Conservation (phyloP, 352 stramenopile species). For the Globisporangium viniferum region DNA sequence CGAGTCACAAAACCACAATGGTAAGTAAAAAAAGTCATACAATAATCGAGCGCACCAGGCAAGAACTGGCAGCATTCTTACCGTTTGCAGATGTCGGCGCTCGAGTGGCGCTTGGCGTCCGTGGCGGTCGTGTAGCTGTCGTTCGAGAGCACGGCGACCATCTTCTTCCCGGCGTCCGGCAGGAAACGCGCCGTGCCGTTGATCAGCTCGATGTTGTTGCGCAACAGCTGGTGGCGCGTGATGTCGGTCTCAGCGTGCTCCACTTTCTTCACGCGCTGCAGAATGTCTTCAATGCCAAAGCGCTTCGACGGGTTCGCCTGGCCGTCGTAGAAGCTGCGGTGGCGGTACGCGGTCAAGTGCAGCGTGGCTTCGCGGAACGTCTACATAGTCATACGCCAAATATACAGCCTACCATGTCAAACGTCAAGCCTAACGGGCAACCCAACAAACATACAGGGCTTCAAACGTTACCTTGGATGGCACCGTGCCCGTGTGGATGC, state of each 20-base stretch:
- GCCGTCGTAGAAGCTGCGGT: conserved; percentile 87
- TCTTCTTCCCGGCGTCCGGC: conserved; percentile 59
- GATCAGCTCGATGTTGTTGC: conserved; percentile 79
- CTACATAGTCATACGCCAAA: conserved; percentile 21
- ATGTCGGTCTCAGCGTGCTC: conserved; percentile 83
- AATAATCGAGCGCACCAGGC: neutral
- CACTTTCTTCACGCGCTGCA: conserved; percentile 83
- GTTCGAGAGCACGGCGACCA: conserved; percentile 83
- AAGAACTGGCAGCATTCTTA: conserved; percentile 16
- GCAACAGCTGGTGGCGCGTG: conserved; percentile 77
- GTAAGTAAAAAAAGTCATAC: neutral
- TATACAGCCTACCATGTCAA: neutral
- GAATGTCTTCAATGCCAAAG: conserved; percentile 78
- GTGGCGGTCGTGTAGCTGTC: conserved; percentile 77
- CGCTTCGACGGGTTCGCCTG: conserved; percentile 61
- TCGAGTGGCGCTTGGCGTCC: conserved; percentile 67
- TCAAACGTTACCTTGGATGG: conserved; percentile 60
- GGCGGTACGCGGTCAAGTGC: conserved; percentile 85
- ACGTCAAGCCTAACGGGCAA: too few relatives aligned
- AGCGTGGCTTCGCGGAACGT: conserved; percentile 89
- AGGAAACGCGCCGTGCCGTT: conserved; percentile 79
- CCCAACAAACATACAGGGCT: neutral
- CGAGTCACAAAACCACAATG: neutral
- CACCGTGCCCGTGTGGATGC: conserved; percentile 87
- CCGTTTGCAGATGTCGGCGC: conserved; percentile 84